Conservation (phyloP, 352 stramenopile genomes). For the Albugo laibachii region DNA sequence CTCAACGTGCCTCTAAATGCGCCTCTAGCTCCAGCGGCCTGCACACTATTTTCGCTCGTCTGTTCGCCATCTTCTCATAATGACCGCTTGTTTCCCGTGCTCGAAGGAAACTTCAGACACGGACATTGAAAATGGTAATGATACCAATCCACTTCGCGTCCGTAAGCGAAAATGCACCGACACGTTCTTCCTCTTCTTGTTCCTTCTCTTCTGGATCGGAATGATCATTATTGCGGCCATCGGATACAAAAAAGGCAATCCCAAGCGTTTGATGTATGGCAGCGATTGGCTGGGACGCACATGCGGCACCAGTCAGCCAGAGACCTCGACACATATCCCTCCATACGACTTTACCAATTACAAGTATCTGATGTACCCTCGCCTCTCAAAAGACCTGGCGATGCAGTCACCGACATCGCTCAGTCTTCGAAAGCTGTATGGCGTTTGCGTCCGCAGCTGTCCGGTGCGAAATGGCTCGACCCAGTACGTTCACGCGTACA, state of each 20-base stretch:
- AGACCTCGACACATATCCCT: constrained; percentile 15
- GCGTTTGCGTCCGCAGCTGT: constrained; percentile 24
- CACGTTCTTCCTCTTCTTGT: constrained; percentile 31
- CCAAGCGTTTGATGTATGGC: constrained; percentile 54
- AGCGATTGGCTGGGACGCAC: constrained; percentile 49
- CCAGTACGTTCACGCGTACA: constrained; percentile 40
- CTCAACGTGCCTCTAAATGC: too few relatives aligned
- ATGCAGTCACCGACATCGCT: background rate
- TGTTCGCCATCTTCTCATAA: too few relatives aligned
- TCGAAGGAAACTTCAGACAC: too few relatives aligned
- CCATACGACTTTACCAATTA: constrained; percentile 50
- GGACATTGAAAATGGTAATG: constrained; percentile 6
- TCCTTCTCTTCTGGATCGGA: constrained; percentile 19
- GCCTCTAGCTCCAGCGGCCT: too few relatives aligned
- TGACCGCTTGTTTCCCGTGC: too few relatives aligned
- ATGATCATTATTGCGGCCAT: constrained; percentile 51
- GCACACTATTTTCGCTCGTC: too few relatives aligned
- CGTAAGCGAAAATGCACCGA: constrained; percentile 62
- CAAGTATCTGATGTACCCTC: constrained; percentile 49
- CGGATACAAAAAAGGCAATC: constrained; percentile 40
- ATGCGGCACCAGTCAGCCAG: constrained; percentile 27
- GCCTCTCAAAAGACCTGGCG: constrained; percentile 34
- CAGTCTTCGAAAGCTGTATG: constrained; percentile 19
- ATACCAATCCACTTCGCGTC: constrained; percentile 40
- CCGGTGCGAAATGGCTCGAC: constrained; percentile 21